Evolutionary conservation across 306 rosid genomes (phyloP), one percentile per base, ranked within the genome.

Genomic region (Pyrus betulifolia): DNA sequence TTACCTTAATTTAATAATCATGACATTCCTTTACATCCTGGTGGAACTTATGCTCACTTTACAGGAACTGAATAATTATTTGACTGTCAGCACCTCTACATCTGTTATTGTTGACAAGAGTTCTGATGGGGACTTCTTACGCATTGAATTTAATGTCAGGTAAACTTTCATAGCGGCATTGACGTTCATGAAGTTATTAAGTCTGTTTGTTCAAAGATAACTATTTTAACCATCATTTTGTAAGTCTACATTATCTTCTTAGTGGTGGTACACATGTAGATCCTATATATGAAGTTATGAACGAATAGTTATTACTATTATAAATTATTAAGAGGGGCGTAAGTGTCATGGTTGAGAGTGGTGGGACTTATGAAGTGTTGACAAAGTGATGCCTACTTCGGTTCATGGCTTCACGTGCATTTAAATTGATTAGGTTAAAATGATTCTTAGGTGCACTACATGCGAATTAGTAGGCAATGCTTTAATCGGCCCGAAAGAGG

Each of bases 71-170:
- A 89, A 83, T 87, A 88, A 79, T 85, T 95, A 95, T 89, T 82
- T 95, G 88, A 30, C 93, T 60, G 79, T 89, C 79, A 88, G 88
- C 85, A 95, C 97, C 79, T 87, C 98, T 72, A 90, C 97, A 30
- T 74, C 98, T 82, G 93, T 95, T 74, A 85, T 95, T 82, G 97
- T 92, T 75, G 98, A 95, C 86, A 75, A 82, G 84, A 95, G 98
- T 87, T 76, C 90, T 67, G 98, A 95, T 79, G 93, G 95, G 22
- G 97, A 95, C 35, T 92, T 82, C 82, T 83, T 92, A 72, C 97
- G 96, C 27, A 88, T 95, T 31, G 93, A 88, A 78, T 95, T 95
- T 86, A 88, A 92, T 84, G 74, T 95, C 84, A 95, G 98, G 98
- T 93, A 87, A 69, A 80, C 67, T 66, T 54, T 69, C 68, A 70